Base-by-base conservation (phyloP, 139 green algal species). In the Coelastrella sp. region DNA sequence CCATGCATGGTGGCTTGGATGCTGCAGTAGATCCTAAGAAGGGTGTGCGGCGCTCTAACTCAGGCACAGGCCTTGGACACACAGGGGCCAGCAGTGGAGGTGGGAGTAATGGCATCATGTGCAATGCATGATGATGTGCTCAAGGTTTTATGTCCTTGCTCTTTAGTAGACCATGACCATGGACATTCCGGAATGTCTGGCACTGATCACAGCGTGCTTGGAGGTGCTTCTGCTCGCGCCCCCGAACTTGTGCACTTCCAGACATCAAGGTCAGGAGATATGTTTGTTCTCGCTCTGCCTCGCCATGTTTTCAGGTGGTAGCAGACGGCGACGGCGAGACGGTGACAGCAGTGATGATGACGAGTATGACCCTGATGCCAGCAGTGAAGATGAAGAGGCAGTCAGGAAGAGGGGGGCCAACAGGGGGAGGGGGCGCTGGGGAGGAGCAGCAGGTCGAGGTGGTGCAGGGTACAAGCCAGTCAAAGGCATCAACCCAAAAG, bases 1-100 rank as follows among this genome's bases (percentile, higher is more conserved):
- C 80, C 85, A 86, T 93, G 83, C 83, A 91, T 74, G 82, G 73
- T 16, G 64, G 79, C 23, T 60, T 92, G 58, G 83, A 66, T 68
- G 79, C 60, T 32, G 68, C 68, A 23, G 32, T 47, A 47, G 68
- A 76, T 32, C 78, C 47, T 73, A 66, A 61, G 3, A 73, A 16
- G 20, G 73, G 61, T 19, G 11, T 54, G 22, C 13, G 85, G 4
- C 83, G 83, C 54, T 80, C 83, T 4, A 80, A 68, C 54, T 77
- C 58, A 71, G 59, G 74, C 3, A 20, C 17, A 7, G 57, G 60
- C 7, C 77, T 74, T 68, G 57, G 54, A 17, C 16, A 17, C 19
- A 11, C 19, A 61, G 56, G 19, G 80, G 32, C 75, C n/a, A 76
- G 81, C 61, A 80, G 68, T 73, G 47, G 58, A 85, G 80, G 80